Percentiles rank a stretch among this genome's conserved stretches.
Conservation (phyloP, 495 filamentous ascomycete genomes). For the Neurospora sp. region DNA sequence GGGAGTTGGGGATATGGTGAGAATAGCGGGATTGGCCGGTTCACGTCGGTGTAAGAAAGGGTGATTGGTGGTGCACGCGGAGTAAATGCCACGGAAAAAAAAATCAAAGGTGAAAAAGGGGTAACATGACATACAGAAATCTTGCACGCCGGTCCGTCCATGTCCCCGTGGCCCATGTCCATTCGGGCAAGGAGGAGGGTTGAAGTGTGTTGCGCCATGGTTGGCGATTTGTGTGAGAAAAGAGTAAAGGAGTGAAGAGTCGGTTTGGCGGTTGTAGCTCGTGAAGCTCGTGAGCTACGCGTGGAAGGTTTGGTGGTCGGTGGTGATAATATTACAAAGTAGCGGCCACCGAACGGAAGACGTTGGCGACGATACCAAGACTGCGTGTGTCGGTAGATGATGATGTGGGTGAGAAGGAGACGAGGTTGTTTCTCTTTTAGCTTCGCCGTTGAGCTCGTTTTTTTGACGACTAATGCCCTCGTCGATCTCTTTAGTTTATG, state of each 20-base stretch:
- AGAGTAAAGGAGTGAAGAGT: neutral
- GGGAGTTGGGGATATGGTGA: neutral
- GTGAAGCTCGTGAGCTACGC: neutral
- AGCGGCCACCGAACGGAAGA: too few relatives aligned
- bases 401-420: neutral
- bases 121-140: constrained; percentile 11
- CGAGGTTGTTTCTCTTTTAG: neutral
- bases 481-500: neutral
- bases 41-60: neutral
- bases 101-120: neutral
- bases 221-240: neutral
- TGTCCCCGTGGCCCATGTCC: constrained; percentile 10
- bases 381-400: neutral
- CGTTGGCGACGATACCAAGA: neutral
- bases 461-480: neutral
- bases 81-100: neutral
- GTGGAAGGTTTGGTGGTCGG: neutral
- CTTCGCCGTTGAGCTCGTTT: neutral
- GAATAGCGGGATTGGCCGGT: neutral
- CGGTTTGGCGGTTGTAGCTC: neutral
- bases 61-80: neutral
- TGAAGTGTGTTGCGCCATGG: neutral
- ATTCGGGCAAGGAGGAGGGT: neutral
- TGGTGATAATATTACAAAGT: neutral
- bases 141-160: constrained; percentile 11